Evolutionary conservation across 306 rosid genomes (phyloP).

Genomic region (Acacia acuminata): DNA sequence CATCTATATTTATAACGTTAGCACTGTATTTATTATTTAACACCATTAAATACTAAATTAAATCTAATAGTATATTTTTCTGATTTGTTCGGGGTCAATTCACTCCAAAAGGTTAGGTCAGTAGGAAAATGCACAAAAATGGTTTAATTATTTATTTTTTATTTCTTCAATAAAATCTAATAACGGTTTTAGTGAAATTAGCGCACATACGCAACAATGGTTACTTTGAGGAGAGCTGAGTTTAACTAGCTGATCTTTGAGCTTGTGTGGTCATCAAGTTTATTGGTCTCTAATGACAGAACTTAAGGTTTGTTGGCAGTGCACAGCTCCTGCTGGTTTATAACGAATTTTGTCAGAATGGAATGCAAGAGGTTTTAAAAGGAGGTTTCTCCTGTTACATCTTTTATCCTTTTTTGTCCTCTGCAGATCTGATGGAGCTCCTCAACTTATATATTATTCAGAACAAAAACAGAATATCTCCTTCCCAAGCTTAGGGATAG

Average conservation of each 20-base stretch:
- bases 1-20: not conserved
- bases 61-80: not conserved
- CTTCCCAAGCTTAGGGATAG: no score
- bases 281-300: not conserved
- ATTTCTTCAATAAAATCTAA: not conserved
- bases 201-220: not conserved
- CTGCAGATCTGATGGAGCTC: not conserved
- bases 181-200: not conserved
- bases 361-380: not conserved
- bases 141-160: not conserved
- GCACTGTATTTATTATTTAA: slow-evolving; percentile 3
- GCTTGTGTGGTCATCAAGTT: not conserved
- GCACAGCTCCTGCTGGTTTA: not conserved
- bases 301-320: not conserved
- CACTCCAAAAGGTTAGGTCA: not conserved
- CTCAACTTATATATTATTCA: not conserved
- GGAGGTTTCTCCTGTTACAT: not conserved
- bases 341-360: not conserved
- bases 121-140: not conserved
- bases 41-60: not conserved
- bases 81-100: not conserved
- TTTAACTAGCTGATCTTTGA: not conserved
- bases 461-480: not conserved
- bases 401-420: not conserved
- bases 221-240: not conserved